These are phyloP conservation scores for Lepidium aucheri DNA, from an alignment of 345 rosid genomes.

Conservation along the genomic window DNA sequence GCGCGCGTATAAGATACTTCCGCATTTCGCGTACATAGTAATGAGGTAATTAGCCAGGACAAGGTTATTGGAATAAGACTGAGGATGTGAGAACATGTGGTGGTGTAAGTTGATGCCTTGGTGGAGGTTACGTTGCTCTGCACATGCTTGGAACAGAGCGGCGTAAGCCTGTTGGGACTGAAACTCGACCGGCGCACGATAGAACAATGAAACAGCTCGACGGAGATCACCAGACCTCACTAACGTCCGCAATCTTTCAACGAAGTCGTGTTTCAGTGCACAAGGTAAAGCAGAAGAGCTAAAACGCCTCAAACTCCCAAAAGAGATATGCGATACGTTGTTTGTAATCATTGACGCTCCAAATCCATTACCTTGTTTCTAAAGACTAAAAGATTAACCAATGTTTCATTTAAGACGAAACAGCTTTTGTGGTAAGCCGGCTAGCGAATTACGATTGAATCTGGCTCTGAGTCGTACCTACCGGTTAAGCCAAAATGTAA, in stretches of 20 bases:
- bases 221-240: constrained; percentile 27
- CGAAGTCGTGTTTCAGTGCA: constrained; percentile 5
- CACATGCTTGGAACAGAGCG: constrained; percentile 60
- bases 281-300: constrained; percentile 15
- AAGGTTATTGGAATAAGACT: constrained; percentile 14
- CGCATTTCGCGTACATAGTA: constrained; percentile 54
- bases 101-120: constrained; percentile 50
- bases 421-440: not conserved
- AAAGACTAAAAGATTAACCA: not conserved
- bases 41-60: constrained; percentile 56
- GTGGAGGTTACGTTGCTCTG: constrained; percentile 43
- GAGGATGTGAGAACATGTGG: constrained; percentile 34
- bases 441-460: not conserved
- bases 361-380: not conserved
- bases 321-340: constrained; percentile 8
- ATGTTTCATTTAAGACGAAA: not conserved
- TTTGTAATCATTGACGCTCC: constrained; percentile 9
- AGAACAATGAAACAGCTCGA: constrained; percentile 46
- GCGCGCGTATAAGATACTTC: constrained; percentile 41
- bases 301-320: constrained; percentile 17
- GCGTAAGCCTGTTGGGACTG: constrained; percentile 42
- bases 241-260: constrained; percentile 14
- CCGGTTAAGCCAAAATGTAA: not conserved
- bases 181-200: constrained; percentile 26
- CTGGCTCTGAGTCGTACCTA: not conserved